These are phyloP conservation scores for Auriscalpium microsporum DNA, from an alignment of 768 basidiomycete genomes.

Conservation along the genomic window DNA sequence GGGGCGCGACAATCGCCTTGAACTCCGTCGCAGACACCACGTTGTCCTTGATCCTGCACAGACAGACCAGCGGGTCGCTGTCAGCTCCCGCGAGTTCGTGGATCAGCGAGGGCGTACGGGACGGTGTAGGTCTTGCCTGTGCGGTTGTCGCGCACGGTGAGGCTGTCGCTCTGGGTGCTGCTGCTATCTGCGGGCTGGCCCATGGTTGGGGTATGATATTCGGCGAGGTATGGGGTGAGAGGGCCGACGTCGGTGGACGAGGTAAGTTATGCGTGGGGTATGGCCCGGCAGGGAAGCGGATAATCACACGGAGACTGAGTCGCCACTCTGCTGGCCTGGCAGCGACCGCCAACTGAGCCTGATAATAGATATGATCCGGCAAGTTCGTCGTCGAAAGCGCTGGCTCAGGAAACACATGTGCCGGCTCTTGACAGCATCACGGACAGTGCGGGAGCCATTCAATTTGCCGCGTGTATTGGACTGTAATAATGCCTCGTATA, in stretches of 20 bases:
- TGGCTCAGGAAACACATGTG: too few relatives aligned
- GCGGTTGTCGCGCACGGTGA: conserved; percentile 76
- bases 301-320: not conserved
- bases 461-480: too few relatives aligned
- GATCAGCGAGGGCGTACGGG: conserved; percentile 39
- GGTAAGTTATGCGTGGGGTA: not conserved
- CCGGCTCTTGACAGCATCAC: too few relatives aligned
- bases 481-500: too few relatives aligned
- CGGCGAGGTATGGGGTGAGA: not conserved
- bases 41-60: conserved; percentile 65
- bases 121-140: conserved; percentile 72
- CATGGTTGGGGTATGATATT: not conserved
- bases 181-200: not conserved
- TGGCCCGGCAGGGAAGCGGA: not conserved
- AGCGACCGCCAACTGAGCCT: not conserved
- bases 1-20: conserved; percentile 60
- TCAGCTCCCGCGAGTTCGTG: not conserved
- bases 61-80: not conserved
- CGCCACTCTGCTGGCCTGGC: not conserved
- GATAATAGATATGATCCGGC: too few relatives aligned
- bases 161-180: conserved; percentile 17
- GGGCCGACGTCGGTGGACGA: conserved; percentile 7
- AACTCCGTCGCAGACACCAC: conserved; percentile 73
- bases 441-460: too few relatives aligned
- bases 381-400: too few relatives aligned